Evolutionary conservation across 805 yeast species (phyloP).

Genomic region (Cyberlindnera maritima): DNA sequence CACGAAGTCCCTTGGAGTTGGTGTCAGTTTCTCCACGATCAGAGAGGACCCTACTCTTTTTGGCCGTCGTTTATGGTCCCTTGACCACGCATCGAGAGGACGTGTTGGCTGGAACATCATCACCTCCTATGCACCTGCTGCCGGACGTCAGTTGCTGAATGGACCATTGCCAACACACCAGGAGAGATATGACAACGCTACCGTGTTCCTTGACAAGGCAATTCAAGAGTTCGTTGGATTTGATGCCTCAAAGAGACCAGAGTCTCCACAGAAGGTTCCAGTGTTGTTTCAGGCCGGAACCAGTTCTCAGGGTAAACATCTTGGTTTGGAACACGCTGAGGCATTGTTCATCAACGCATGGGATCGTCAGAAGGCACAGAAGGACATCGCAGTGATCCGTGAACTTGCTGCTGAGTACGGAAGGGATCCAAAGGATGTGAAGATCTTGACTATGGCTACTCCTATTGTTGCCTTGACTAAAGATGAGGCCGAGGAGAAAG

Average conservation of each 20-base stretch:
- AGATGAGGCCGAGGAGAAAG: conserved; percentile 35
- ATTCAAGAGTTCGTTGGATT: conserved; percentile 38
- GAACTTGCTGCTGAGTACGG: conserved; percentile 34
- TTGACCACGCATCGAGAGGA: conserved; percentile 42
- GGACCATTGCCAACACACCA: conserved; percentile 34
- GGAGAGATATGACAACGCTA: conserved; percentile 39
- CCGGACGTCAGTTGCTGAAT: conserved; percentile 39
- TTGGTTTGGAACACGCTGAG: conserved; percentile 45
- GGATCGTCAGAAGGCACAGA: conserved; percentile 32
- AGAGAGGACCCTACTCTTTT: conserved; percentile 42
- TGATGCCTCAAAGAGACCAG: conserved; percentile 23
- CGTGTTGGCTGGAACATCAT: conserved; percentile 50
- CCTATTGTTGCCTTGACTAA: conserved; percentile 38
- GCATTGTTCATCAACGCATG: conserved; percentile 36
- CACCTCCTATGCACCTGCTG: conserved; percentile 41
- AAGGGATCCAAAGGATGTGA: conserved; percentile 37
- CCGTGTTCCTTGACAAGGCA: conserved; percentile 42
- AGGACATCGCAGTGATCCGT: conserved; percentile 32
- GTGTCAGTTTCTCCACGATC: conserved; percentile 41
- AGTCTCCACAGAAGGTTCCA: conserved; percentile 43
- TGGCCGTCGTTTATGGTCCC: conserved; percentile 30
- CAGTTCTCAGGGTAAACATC: conserved; percentile 37
- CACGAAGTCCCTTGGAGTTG: conserved; percentile 38
- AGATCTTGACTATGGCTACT: conserved; percentile 37
- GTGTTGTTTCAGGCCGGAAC: conserved; percentile 44